Evolutionary conservation across 169 alveolate species (phyloP), one percentile per base, ranked within the genome.

Genomic region (Plasmodium ovale): DNA sequence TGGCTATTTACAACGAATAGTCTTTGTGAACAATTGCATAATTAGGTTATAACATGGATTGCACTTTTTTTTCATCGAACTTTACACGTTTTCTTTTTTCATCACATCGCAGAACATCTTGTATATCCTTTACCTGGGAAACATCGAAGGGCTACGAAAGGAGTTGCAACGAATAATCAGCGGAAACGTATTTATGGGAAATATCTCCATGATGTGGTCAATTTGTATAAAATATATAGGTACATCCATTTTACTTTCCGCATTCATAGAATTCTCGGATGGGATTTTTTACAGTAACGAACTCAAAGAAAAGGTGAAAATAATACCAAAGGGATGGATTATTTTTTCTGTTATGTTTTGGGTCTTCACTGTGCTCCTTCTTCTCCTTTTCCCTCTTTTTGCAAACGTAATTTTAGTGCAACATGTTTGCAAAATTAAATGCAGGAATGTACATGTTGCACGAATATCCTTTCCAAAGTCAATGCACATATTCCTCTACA

Each of bases 191-290:
- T 67, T 65, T 29, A 84, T 82, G 42, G 88, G 93, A 27, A 89
- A 89, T 16, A 87, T 88, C 79, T 44, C 92, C 14, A 70, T 92
- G 42, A 51, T 87, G 42, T 93, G 96, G 96, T 93, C 96, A 9
- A 73, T 93, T 27, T 87, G 94, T 72, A 93, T 93, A 68, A 93
- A 93, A 64, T 93, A 94, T 93, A 70, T 93, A 4, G 77, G 87
- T 21, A 89, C 94, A 49, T 93, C 95, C 72, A 73, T 91, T 70
- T 88, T 93, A 39, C 87, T 92, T 87, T 89, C 90, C 51, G 87
- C 96, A 42, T 73, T 93, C 10, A 93, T 94, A 16, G 96, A 93
- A 74, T 87, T 91, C 62, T 73, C 87, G 0, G 96, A 93, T 84
- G 96, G 93, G 44, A 54, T 93, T 27, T 51, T 92, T 33, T 88